A percentile compares a stretch with the other conserved stretches of the same genome.
phyloP scores from a whole-genome alignment of 129 eudicot species.

The Pulicaria dysenterica region DNA sequence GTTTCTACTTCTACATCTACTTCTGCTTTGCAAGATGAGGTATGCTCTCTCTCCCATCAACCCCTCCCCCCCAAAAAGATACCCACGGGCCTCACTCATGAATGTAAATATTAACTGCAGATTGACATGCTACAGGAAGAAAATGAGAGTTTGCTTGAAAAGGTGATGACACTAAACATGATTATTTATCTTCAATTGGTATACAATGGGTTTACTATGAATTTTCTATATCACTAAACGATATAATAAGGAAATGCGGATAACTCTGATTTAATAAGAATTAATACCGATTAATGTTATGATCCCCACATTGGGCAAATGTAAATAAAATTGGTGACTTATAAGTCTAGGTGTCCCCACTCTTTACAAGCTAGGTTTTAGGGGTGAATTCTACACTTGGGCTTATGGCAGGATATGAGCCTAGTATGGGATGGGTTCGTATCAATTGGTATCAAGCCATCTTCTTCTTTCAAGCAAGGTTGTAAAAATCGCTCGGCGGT shows the following conservation, averaged over 20 bases:
- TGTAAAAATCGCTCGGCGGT: too few relatives aligned
- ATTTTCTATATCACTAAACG: background rate
- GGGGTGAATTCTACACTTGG: too few relatives aligned
- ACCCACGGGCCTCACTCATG: conserved; percentile 23
- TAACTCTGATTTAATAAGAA: background rate
- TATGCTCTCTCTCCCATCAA: conserved; percentile 17
- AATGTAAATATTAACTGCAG: conserved; percentile 44
- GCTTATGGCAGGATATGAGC: too few relatives aligned
- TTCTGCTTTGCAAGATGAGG: conserved; percentile 93
- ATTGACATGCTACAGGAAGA: conserved; percentile 94
- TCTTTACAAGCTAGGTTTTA: too few relatives aligned
- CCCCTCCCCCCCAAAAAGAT: background rate
- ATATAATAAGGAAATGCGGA: background rate
- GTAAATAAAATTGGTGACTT: too few relatives aligned
- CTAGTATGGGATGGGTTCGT: too few relatives aligned
- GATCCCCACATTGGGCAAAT: too few relatives aligned
- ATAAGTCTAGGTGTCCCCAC: too few relatives aligned
- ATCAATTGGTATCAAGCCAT: too few relatives aligned
- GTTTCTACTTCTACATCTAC: conserved; percentile 52
- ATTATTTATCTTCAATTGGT: conserved; percentile 1
- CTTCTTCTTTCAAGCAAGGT: too few relatives aligned
- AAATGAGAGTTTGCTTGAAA: conserved; percentile 73
- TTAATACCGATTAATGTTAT: background rate
- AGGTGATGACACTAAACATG: conserved; percentile 48
- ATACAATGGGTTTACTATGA: background rate